phyloP scores from a whole-genome alignment of 495 filamentous ascomycete genomes.

The Xylaria acuta region DNA sequence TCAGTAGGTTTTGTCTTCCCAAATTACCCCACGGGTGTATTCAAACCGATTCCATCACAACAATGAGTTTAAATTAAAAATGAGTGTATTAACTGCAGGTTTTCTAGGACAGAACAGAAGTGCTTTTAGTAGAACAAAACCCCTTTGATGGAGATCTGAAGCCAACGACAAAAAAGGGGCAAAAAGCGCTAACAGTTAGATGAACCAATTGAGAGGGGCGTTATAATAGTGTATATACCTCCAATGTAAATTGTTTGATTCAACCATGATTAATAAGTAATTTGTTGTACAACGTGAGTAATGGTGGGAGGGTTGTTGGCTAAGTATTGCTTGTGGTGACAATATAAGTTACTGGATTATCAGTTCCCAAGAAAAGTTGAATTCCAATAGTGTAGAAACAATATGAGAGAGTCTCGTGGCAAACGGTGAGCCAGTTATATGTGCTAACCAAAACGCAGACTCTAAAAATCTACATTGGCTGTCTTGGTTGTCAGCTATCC shows the following conservation, averaged over 20 bases:
- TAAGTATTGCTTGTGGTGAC: too few relatives aligned
- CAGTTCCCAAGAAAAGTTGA: neutral
- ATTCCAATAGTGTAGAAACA: neutral
- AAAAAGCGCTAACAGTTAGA: too few relatives aligned
- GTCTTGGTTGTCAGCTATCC: neutral
- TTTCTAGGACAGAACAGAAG: neutral
- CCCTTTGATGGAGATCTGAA: neutral
- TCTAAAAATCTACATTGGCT: neutral
- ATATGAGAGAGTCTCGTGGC: neutral
- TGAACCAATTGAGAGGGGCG: too few relatives aligned
- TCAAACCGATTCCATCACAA: neutral
- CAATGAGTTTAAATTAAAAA: neutral
- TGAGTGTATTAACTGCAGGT: neutral
- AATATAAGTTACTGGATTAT: neutral
- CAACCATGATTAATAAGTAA: too few relatives aligned
- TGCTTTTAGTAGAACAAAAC: neutral
- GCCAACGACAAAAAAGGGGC: too few relatives aligned
- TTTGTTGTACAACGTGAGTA: too few relatives aligned
- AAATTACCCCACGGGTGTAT: neutral
- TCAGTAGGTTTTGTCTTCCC: neutral
- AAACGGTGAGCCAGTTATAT: neutral
- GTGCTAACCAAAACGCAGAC: neutral
- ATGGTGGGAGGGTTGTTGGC: too few relatives aligned
- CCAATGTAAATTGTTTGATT: too few relatives aligned
- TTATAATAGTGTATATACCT: too few relatives aligned